Base-by-base conservation (phyloP, 2,329 filamentous ascomycete species). In the Fusarium euwallaceae region DNA sequence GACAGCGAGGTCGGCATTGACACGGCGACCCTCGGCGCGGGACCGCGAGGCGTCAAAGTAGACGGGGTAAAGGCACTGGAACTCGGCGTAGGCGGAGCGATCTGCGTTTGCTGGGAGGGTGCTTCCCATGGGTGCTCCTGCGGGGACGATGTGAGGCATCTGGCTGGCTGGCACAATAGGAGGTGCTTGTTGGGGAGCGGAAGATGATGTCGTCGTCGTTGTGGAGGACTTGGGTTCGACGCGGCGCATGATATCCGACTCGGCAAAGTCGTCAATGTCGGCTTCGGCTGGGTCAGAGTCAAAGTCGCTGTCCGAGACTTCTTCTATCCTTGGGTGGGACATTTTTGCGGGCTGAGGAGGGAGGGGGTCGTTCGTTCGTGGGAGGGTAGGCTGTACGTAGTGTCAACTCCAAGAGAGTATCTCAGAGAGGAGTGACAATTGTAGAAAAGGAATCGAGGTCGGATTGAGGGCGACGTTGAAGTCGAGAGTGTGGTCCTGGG, bases 321-420 rank as follows among this genome's bases (percentile, higher is more conserved):
- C 97, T 89, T 99, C 97, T 83, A 98, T 92, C 71, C 93, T 92
- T 70, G 95, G 91, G 86, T 97, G 92, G 53, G 94, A 94, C 95
- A 97, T 97, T 76, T 73, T 75, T 73, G 63, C 69, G 32, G 32
- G 11, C 12, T 34, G 32, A 34, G 32, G 11, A 12, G 32, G 32
- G 60, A 69, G 64, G 43, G 43, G 4, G 20, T 27, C 24, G 14
- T 9, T 11, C 37, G 37, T 17, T 16, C 22, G 67, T 65, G 45
- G 36, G 20, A 36, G 37, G 45, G 27, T 6, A 36, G 10, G 20
- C 27, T 17, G 36, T 59, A 27, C 27, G 36, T 43, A 39, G 36
- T 6, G 27, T 55, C 48, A 20, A n/a, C 48, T 32, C 27, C 27
- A 55, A 55, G 27, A n/a, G 17, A 14, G 17, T 29, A 20, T 32